phyloP scores from a whole-genome alignment of 2,329 filamentous ascomycete genomes.

The Nemania diffusa region DNA sequence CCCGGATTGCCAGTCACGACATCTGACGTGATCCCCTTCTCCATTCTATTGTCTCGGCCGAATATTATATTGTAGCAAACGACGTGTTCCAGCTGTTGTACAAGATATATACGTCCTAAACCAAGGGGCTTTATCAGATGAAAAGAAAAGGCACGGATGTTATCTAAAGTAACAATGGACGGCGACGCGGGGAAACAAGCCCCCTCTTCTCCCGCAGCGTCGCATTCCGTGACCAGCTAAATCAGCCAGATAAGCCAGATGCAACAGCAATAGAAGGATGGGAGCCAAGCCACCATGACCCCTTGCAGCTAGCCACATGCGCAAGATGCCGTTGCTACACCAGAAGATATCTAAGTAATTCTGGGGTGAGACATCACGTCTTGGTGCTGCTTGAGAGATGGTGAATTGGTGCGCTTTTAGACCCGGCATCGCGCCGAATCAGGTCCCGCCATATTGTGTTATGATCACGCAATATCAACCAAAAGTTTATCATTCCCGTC shows the following conservation, averaged over 20 bases:
- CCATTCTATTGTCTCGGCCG: not conserved
- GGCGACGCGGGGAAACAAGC: conserved; percentile 16
- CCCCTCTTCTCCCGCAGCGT: conserved; percentile 20
- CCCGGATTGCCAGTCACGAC: not conserved
- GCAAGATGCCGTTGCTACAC: not conserved
- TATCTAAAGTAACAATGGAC: not conserved
- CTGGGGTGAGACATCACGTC: conserved; percentile 4
- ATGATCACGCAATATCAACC: conserved; percentile 39
- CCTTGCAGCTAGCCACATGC: conserved; percentile 23
- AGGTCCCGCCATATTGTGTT: conserved; percentile 33
- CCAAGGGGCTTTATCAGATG: not conserved
- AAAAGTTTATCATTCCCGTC: conserved; percentile 14
- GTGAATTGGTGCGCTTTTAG: conserved; percentile 9
- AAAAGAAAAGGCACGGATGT: not conserved
- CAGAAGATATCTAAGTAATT: not conserved
- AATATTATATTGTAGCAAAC: not conserved
- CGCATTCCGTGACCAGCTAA: conserved; percentile 32
- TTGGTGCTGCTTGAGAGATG: conserved; percentile 1
- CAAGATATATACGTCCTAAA: not conserved
- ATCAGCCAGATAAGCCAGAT: conserved; percentile 12
- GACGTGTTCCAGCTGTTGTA: not conserved
- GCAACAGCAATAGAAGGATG: conserved; percentile 27
- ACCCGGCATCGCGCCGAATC: conserved; percentile 12
- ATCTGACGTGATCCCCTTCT: not conserved
- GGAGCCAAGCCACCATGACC: conserved; percentile 15